A percentile compares a stretch with the other conserved stretches of the same genome.
Conservation (phyloP, 371 early-diverging fungal genomes). For the Apophysomyces sp. region DNA sequence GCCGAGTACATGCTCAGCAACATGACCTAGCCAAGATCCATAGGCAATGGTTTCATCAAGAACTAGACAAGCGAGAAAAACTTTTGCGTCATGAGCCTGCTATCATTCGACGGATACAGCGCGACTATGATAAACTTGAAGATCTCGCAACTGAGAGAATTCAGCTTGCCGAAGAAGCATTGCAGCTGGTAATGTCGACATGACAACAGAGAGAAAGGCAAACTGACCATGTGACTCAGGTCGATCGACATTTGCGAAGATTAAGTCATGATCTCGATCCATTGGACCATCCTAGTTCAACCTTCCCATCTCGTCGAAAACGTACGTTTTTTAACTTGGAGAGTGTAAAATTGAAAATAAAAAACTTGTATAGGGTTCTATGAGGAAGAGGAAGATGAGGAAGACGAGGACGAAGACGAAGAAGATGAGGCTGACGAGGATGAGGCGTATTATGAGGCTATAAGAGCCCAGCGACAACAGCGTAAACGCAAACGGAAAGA, state of each 20-base stretch:
- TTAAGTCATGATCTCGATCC: conserved; percentile 35
- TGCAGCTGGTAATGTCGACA: conserved; percentile 29
- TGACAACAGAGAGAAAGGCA: not conserved
- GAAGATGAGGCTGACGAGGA: conserved; percentile 11
- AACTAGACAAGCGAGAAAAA: conserved; percentile 30
- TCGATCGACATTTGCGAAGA: conserved; percentile 41
- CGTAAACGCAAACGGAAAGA: conserved; percentile 34
- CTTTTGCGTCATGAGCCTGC: conserved; percentile 34
- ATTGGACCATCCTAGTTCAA: conserved; percentile 19
- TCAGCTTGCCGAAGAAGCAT: conserved; percentile 43
- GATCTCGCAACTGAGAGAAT: conserved; percentile 41
- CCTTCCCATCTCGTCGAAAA: conserved; percentile 20
- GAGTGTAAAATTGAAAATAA: no score
- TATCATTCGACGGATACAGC: conserved; percentile 34
- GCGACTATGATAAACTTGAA: conserved; percentile 42
- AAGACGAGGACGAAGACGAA: conserved; percentile 8
- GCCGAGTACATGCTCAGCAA: conserved; percentile 30
- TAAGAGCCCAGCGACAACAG: conserved; percentile 27
- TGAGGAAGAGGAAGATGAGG: conserved; percentile 23
- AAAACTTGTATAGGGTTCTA: not conserved
- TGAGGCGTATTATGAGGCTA: conserved; percentile 11
- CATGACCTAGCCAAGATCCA: conserved; percentile 41
- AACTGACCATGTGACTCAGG: conserved; percentile 14
- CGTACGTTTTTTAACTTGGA: conserved; percentile 1
- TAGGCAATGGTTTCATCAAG: conserved; percentile 40